Evolutionary conservation across 192 early-diverging fungal genomes (phyloP).

Genomic region (Gryganskiella cystojenkinii): DNA sequence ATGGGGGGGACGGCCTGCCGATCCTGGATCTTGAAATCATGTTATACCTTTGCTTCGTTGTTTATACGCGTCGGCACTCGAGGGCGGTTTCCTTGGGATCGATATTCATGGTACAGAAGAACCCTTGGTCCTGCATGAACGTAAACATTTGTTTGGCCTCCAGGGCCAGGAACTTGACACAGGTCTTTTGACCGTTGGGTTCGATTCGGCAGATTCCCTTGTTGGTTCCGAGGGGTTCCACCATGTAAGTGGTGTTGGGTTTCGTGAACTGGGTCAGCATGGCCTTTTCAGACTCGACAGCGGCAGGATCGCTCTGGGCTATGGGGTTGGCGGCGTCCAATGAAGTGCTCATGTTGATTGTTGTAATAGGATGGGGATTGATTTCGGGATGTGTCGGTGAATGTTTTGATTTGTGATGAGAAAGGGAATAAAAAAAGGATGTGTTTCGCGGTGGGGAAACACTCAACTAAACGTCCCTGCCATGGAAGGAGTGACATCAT

Average conservation of each 20-base stretch:
- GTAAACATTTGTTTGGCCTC: constrained; percentile 54
- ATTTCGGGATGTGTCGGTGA: not conserved
- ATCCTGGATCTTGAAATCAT: not conserved
- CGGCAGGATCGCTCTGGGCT: constrained; percentile 38
- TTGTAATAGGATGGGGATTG: not conserved
- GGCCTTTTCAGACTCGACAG: constrained; percentile 44
- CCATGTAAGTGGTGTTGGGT: constrained; percentile 42
- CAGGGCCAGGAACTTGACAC: constrained; percentile 47
- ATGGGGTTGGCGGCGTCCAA: constrained; percentile 46
- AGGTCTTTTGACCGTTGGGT: constrained; percentile 49
- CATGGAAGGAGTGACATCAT: too few relatives aligned
- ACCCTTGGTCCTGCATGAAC: constrained; percentile 51
- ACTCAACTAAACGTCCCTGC: too few relatives aligned
- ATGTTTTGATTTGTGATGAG: not conserved
- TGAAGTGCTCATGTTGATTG: constrained; percentile 34
- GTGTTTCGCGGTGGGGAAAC: too few relatives aligned
- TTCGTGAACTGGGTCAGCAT: constrained; percentile 41
- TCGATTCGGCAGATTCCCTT: constrained; percentile 47
- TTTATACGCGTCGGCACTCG: constrained; percentile 45
- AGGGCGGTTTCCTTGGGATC: constrained; percentile 46
- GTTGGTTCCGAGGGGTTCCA: constrained; percentile 49
- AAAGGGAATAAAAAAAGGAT: too few relatives aligned
- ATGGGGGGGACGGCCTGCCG: too few relatives aligned
- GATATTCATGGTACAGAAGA: constrained; percentile 45
- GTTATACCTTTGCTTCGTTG: not conserved